A percentile compares a stretch with the other conserved stretches of the same genome.
phyloP scores from a whole-genome alignment of 1,284 basidiomycete species.

The Ceratorhiza oryzae-sativae region DNA sequence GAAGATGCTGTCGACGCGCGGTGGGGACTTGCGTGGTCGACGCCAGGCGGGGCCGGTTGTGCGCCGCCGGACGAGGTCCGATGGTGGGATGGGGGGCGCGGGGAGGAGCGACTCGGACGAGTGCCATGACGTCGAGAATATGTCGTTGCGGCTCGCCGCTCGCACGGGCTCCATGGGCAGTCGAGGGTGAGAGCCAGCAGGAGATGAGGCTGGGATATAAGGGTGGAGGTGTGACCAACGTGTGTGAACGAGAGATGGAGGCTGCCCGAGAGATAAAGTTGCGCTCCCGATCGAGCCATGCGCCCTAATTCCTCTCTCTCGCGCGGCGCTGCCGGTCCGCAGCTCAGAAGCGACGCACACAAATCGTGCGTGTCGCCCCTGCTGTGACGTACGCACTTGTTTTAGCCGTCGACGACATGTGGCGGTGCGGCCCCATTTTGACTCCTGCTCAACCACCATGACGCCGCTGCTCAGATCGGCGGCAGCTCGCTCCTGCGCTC shows the following conservation, averaged over 20 bases:
- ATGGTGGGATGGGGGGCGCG: neutral
- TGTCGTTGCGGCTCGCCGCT: constrained; percentile 41
- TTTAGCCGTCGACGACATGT: neutral
- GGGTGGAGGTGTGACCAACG: constrained; percentile 24
- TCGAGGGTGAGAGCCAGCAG: neutral
- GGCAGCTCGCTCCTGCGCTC: neutral
- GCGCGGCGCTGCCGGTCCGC: neutral
- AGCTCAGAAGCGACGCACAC: neutral
- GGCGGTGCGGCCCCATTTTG: constrained; percentile 18
- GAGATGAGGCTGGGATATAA: neutral
- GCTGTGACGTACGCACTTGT: neutral
- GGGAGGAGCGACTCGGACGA: constrained; percentile 38
- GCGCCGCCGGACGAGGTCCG: constrained; percentile 38
- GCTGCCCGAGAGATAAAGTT: constrained; percentile 18
- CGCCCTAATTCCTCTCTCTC: neutral
- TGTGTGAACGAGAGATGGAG: constrained; percentile 17
- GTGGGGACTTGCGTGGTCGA: constrained; percentile 19
- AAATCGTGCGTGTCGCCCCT: neutral
- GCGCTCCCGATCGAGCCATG: neutral
- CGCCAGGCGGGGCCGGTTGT: constrained; percentile 38
- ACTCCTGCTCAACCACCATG: neutral
- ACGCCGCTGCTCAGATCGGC: constrained; percentile 9
- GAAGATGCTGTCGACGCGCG: neutral
- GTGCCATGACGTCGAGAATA: constrained; percentile 43
- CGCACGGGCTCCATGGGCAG: constrained; percentile 35